Percentiles rank a stretch among this genome's conserved stretches.
Conservation (phyloP, 2,329 filamentous ascomycete genomes). For the Penicillium aurantiogriseum region DNA sequence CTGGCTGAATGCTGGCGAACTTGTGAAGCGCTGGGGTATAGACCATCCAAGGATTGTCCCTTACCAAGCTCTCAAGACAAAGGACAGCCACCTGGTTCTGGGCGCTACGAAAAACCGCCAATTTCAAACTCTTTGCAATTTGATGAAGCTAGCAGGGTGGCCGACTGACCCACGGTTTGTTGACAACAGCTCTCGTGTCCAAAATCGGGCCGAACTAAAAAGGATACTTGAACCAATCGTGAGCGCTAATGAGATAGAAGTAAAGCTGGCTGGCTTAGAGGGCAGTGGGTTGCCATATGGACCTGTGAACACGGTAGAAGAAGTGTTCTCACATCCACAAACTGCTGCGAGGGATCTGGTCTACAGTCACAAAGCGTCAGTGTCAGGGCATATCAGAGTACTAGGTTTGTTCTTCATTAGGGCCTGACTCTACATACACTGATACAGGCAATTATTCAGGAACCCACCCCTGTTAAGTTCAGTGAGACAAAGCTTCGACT, state of each 20-base stretch:
- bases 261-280: constrained; percentile 44
- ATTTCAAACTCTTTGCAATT: constrained; percentile 63
- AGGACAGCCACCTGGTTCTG: constrained; percentile 67
- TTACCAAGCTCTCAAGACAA: constrained; percentile 60
- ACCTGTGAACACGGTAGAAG: constrained; percentile 47
- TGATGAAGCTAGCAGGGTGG: constrained; percentile 59
- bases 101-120: constrained; percentile 72
- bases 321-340: constrained; percentile 48
- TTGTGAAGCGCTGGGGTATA: constrained; percentile 47
- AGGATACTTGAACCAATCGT: constrained; percentile 38
- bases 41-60: constrained; percentile 50
- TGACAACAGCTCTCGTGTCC: constrained; percentile 63
- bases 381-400: constrained; percentile 27
- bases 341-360: constrained; percentile 43
- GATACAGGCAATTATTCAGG: not conserved
- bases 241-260: constrained; percentile 36
- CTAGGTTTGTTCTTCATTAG: constrained; percentile 22
- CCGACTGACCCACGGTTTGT: constrained; percentile 59
- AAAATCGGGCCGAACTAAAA: constrained; percentile 44
- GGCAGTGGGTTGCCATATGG: constrained; percentile 49
- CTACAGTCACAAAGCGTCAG: constrained; percentile 20
- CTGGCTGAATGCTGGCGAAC: constrained; percentile 42
- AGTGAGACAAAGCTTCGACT: constrained; percentile 28
- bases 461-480: constrained; percentile 34
- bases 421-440: not conserved